Evolutionary conservation across 169 alveolate species (phyloP), one percentile per base, ranked within the genome.

Genomic region (Blepharisma undulans): DNA sequence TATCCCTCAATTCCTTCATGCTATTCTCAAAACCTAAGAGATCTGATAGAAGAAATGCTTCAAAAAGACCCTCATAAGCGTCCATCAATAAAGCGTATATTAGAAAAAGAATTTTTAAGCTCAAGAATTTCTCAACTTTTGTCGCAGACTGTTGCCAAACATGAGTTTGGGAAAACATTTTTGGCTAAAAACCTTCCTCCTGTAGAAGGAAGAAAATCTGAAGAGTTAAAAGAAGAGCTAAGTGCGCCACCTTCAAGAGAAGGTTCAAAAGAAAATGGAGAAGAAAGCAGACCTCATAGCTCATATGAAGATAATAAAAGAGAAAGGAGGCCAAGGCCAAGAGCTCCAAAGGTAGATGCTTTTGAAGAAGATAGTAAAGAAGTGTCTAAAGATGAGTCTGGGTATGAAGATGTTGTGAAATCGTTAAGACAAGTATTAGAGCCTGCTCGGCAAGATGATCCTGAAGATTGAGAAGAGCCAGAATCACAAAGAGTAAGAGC

Each of bases 1-100:
- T 97, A 95, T 87, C 97, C 97, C n/a, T 95, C 96, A 7, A 95
- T 97, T 60, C 97, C 98, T 3, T 79, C 81, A n/a, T 84, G 88
- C 30, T 97, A 95, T 84, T 92, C 96, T 19, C 82, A 93, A 77
- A 96, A 95, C 72, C 80, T 95, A 33, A 85, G 92, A 84, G 92
- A 92, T 22, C 84, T 97, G 71, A 94, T 97, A n/a, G 92, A 96
- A 27, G 97, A 95, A 61, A 97, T 95, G 98, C 91, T 97, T 19
- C 94, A 95, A 19, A 94, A 95, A 36, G 98, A 97, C 88, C 97
- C 97, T 3, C 72, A 92, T 21, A 93, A 94, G 91, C 90, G 98
- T 60, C 97, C 97, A 2, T 94, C 97, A 36, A 94, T 94, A 1
- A 92, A 94, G 71, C 95, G 94, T 84, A 93, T 96, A 71, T 59